A percentile compares a stretch with the other conserved stretches of the same genome.
Evolutionary conservation across 495 filamentous ascomycete genomes (phyloP).

Genomic region (Neurospora sp.): DNA sequence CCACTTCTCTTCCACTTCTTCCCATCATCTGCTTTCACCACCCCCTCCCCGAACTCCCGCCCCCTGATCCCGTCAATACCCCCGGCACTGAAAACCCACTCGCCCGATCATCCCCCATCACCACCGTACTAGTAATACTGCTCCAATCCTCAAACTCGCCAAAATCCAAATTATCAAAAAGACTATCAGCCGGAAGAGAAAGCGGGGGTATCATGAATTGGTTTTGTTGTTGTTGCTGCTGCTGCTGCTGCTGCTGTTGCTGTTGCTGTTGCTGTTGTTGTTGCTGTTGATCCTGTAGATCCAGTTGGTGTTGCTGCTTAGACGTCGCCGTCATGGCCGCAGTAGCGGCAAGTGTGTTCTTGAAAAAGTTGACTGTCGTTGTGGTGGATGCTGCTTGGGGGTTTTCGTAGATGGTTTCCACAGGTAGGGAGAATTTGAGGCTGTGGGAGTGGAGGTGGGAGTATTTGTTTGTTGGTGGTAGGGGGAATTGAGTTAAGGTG

Average conservation of each 20-base stretch:
- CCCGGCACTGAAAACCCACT: conserved; percentile 3
- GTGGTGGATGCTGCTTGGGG: neutral
- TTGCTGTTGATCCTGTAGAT: neutral
- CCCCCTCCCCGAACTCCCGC: too few species aligned
- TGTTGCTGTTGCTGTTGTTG: neutral
- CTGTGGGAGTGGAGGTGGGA: neutral
- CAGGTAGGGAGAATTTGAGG: neutral
- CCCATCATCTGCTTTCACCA: neutral
- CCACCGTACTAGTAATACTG: conserved; percentile 16
- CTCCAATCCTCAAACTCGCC: conserved; percentile 22
- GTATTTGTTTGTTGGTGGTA: neutral
- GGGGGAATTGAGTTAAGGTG: neutral
- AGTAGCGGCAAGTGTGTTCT: neutral
- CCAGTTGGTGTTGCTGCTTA: neutral
- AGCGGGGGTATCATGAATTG: neutral
- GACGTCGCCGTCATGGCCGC: neutral
- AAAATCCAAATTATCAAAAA: neutral
- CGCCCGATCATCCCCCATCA: conserved; percentile 13
- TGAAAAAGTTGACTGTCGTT: neutral
- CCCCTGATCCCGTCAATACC: neutral
- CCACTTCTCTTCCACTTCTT: neutral
- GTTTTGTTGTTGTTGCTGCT: conserved; percentile 1
- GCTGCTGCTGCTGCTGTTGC: neutral
- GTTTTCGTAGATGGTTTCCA: neutral
- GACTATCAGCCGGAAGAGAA: neutral